Evolutionary conservation across 106 monocot genomes (phyloP).

Genomic region (Allium sativum): DNA sequence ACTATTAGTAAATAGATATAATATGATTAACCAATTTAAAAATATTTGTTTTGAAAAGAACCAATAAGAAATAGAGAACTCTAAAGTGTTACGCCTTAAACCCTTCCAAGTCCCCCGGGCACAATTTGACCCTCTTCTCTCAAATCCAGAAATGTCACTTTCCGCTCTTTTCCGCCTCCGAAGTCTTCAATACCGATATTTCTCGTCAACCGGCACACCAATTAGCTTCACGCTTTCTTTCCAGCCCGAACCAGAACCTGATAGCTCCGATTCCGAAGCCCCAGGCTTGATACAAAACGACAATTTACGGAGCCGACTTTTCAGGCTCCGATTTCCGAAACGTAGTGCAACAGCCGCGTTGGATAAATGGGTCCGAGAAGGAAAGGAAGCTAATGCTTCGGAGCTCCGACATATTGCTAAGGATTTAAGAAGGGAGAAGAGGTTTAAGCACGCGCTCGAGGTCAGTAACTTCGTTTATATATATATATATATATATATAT

Average conservation of each 20-base stretch:
- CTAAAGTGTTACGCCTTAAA: no score
- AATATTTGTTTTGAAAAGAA: no score
- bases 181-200: constrained; percentile 1
- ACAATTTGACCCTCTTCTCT: not conserved
- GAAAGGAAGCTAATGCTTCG: constrained; percentile 30
- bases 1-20: no score
- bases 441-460: constrained; percentile 95
- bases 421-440: constrained; percentile 37
- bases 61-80: no score
- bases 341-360: constrained; percentile 52
- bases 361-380: constrained; percentile 57
- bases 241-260: constrained; percentile 5
- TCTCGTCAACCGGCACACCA: constrained; percentile 5
- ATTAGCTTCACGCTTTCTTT: constrained; percentile 9
- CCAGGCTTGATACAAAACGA: constrained; percentile 4
- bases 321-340: constrained; percentile 61
- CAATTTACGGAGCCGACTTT: constrained; percentile 47
- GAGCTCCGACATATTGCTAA: constrained; percentile 50
- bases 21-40: no score
- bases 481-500: no score
- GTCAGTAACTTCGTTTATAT: constrained; percentile 12
- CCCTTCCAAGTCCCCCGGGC: not conserved
- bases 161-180: constrained; percentile 1
- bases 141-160: constrained; percentile 1
- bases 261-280: constrained; percentile 3